These are phyloP conservation scores for Boletus tomentosulus DNA, from an alignment of 768 basidiomycete species.

Conservation along the genomic window DNA sequence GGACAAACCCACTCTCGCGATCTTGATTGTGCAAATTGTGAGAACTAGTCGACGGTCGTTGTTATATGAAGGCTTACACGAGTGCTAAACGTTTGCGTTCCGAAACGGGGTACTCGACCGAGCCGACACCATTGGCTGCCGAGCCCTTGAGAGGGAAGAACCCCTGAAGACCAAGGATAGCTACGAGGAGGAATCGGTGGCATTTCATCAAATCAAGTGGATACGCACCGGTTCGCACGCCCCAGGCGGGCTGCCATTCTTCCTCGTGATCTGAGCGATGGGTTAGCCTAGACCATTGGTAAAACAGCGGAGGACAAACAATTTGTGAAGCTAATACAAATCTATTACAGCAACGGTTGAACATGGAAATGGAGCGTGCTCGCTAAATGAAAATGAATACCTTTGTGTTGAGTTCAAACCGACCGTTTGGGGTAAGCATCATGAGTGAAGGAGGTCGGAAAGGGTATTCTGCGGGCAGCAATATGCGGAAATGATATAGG, in stretches of 20 bases:
- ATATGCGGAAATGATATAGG: constrained; percentile 91
- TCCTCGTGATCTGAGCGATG: constrained; percentile 78
- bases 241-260: constrained; percentile 98
- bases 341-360: constrained; percentile 40
- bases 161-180: constrained; percentile 83
- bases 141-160: constrained; percentile 90
- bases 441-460: constrained; percentile 95
- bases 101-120: constrained; percentile 68
- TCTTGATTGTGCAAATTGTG: constrained; percentile 36
- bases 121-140: constrained; percentile 82
- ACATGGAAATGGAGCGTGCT: constrained; percentile 13
- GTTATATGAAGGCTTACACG: constrained; percentile 47
- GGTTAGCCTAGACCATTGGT: constrained; percentile 28
- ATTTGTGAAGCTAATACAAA: constrained; percentile 90
- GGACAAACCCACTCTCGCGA: constrained; percentile 81
- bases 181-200: constrained; percentile 35
- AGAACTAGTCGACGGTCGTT: constrained; percentile 4
- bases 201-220: constrained; percentile 10
- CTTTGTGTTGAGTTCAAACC: constrained; percentile 95
- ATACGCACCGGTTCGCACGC: constrained; percentile 80
- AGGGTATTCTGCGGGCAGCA: constrained; percentile 91
- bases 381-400: constrained; percentile 38
- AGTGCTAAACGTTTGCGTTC: constrained; percentile 78
- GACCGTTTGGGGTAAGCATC: constrained; percentile 95
- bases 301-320: constrained; percentile 48